Conservation (phyloP, 2,329 filamentous ascomycete genomes). For the Colletotrichum sp. region DNA sequence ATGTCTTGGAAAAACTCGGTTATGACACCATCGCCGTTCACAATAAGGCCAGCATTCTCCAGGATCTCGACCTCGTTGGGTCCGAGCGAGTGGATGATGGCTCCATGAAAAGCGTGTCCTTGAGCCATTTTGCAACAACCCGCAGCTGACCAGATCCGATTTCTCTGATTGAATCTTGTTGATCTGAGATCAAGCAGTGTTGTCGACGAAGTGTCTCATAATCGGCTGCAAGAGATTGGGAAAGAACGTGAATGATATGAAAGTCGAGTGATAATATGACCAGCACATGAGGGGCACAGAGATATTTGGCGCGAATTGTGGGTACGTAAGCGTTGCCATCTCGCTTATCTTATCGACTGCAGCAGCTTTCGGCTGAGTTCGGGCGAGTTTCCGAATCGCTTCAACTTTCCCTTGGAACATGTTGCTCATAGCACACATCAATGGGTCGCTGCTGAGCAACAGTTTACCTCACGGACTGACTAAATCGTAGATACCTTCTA, state of each 20-base stretch:
- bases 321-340: not conserved
- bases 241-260: not conserved
- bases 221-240: not conserved
- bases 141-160: not conserved
- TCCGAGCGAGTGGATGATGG: constrained; percentile 43
- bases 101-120: constrained; percentile 40
- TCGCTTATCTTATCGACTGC: constrained; percentile 1
- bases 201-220: too few species aligned
- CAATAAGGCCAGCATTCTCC: constrained; percentile 38
- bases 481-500: not conserved
- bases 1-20: constrained; percentile 23
- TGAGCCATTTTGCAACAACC: not conserved
- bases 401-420: not conserved
- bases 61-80: constrained; percentile 39
- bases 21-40: constrained; percentile 29
- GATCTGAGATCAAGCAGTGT: not conserved
- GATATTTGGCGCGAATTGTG: not conserved
- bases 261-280: not conserved
- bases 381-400: not conserved
- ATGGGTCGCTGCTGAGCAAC: not conserved
- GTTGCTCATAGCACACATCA: not conserved
- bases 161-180: not conserved
- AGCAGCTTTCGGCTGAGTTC: not conserved
- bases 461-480: not conserved
- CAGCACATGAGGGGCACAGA: not conserved